Percentiles rank a stretch among this genome's conserved stretches.
phyloP scores from a whole-genome alignment of 2,329 filamentous ascomycete species.

The Didymella arachidicola region DNA sequence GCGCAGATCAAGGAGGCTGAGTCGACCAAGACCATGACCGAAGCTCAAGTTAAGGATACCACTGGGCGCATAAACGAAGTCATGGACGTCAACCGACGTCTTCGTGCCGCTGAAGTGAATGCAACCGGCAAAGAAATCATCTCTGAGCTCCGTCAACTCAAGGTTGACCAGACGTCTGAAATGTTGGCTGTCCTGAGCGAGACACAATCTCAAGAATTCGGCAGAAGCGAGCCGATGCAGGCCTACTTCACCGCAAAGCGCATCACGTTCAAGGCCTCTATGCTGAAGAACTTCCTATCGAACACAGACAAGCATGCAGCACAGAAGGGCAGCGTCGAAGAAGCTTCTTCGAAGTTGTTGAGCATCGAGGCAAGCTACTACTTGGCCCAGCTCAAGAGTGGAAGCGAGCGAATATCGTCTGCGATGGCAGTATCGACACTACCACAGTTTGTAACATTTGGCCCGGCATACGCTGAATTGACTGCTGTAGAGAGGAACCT shows the following conservation, averaged over 20 bases:
- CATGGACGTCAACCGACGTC: slow-evolving; percentile 95
- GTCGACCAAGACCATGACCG: slow-evolving; percentile 88
- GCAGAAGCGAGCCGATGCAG: slow-evolving; percentile 83
- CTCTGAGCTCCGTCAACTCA: slow-evolving; percentile 82
- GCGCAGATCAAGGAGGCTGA: slow-evolving; percentile 90
- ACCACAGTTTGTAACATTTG: slow-evolving; percentile 79
- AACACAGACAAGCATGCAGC: slow-evolving; percentile 66
- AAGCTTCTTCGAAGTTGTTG: slow-evolving; percentile 70
- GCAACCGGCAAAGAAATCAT: slow-evolving; percentile 95
- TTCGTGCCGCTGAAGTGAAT: slow-evolving; percentile 88
- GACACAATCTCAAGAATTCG: slow-evolving; percentile 66
- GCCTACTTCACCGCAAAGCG: slow-evolving; percentile 88
- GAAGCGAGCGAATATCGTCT: slow-evolving; percentile 84
- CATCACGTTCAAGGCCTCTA: slow-evolving; percentile 79
- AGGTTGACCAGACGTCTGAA: slow-evolving; percentile 86
- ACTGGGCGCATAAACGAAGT: slow-evolving; percentile 88
- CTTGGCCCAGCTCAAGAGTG: slow-evolving; percentile 80
- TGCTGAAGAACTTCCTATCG: slow-evolving; percentile 25
- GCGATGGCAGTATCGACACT: slow-evolving; percentile 80
- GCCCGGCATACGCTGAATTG: slow-evolving; percentile 83
- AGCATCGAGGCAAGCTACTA: slow-evolving; percentile 81
- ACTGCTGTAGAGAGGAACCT: slow-evolving; percentile 90
- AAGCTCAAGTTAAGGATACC: slow-evolving; percentile 90
- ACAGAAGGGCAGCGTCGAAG: slow-evolving; percentile 74
- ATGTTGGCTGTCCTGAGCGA: slow-evolving; percentile 74